Conservation (phyloP, 73 alveolate genomes). For the Paramecium caudatum region DNA sequence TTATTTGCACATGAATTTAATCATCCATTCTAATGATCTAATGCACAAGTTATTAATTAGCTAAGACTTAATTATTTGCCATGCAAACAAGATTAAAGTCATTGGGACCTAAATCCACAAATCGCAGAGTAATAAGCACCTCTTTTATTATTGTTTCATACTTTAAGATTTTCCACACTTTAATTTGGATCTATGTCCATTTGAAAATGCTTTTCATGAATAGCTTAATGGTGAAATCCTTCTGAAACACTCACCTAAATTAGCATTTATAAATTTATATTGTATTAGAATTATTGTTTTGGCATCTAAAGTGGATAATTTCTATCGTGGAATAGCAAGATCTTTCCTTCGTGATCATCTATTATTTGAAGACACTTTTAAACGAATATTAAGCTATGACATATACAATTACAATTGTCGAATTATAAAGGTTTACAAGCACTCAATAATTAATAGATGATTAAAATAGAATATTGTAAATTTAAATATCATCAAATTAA, state of each 20-base stretch:
- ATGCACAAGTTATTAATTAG: not conserved
- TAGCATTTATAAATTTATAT: not conserved
- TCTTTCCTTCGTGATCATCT: too few species aligned
- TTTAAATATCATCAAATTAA: too few species aligned
- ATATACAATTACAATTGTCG: too few species aligned
- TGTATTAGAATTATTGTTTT: not conserved
- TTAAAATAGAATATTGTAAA: too few species aligned
- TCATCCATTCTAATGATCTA: not conserved
- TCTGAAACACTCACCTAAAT: not conserved
- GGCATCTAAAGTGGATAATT: too few species aligned
- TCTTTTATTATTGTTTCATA: not conserved
- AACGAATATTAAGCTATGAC: too few species aligned
- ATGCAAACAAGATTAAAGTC: not conserved
- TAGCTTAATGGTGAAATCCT: not conserved
- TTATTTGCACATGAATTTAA: constrained; percentile 14
- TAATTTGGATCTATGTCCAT: not conserved
- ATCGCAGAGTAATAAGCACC: not conserved
- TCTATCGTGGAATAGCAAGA: too few species aligned
- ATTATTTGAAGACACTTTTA: too few species aligned
- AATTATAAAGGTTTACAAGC: too few species aligned
- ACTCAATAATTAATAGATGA: too few species aligned
- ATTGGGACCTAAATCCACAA: constrained; percentile 46
- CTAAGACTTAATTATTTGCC: not conserved
- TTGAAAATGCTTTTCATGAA: not conserved
- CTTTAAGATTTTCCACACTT: not conserved